Evolutionary conservation across 176 grass and related monocot genomes (phyloP), one percentile per base, ranked within the genome.

Genomic region (Microstegium vimineum): DNA sequence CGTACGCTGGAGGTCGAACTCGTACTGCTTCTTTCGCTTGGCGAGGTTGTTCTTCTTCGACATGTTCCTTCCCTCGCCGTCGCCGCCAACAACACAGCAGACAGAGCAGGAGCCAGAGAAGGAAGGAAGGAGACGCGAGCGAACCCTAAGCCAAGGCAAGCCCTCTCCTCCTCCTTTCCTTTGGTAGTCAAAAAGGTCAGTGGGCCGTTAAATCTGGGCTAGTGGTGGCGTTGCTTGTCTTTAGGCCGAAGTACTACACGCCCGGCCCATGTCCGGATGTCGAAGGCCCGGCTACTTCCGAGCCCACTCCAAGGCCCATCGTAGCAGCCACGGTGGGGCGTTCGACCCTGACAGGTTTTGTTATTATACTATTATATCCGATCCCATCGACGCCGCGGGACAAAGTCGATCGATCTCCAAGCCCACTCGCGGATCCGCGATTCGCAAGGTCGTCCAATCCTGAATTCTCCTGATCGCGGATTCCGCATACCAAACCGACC

Each of bases 11-110:
- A 94, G 90, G 79, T 98, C 95, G 84, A 98, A 98, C 60, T 91
- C 90, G 84, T 98, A 77, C 76, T 93, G 92, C 40, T 90, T 94
- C 74, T 81, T 98, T 75, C 92, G 74, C 75, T 86, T 91, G 66
- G 81, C 70, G 25, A 93, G 92, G 69, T 90, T 98, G 90, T 98
- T 98, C 87, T 94, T 94, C 92, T 98, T 94, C 67, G 94, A 97
- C 94, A 97, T 97, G 37, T 62, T 71, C 0, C 52, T 0, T 59
- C 32, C 0, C 18, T 26, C 27, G 59, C 59, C 12, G 60, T 61
- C 52, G 87, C 86, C 86, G 86, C 28, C 86, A 27, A 20, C 35
- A 10, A 59, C 74, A 14, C 33, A 10, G 75, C 68, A 3, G 3
- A 25, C 14, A 36, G 5, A 15, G 12, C 15, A 4, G 5, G 8